Conservation (phyloP, 352 stramenopile species). For the Phytophthora niederhauseri region DNA sequence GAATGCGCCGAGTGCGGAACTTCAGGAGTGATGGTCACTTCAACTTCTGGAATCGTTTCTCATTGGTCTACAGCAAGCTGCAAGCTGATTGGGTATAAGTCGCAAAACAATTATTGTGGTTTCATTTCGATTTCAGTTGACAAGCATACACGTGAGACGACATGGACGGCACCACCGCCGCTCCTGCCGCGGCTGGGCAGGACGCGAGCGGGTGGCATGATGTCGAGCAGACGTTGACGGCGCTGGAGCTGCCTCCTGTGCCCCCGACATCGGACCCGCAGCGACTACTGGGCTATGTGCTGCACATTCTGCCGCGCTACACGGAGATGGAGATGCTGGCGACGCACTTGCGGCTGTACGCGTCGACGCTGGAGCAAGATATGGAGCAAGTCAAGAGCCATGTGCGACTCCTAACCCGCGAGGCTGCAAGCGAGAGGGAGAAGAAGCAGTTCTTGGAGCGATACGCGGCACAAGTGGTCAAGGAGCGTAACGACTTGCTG, state of each 20-base stretch:
- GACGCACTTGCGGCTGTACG: conserved; percentile 77
- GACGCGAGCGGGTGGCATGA: conserved; percentile 52
- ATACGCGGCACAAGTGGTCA: conserved; percentile 84
- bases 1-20: conserved; percentile 25
- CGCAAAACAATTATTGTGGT: neutral
- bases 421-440: conserved; percentile 60
- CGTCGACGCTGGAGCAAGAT: conserved; percentile 74
- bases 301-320: conserved; percentile 78
- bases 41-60: conserved; percentile 19
- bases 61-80: neutral
- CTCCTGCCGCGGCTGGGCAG: conserved; percentile 2
- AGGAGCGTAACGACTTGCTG: conserved; percentile 84
- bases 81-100: neutral
- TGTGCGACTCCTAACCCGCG: conserved; percentile 55
- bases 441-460: conserved; percentile 84
- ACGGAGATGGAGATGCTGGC: conserved; percentile 84
- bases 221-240: conserved; percentile 58
- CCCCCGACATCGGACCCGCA: conserved; percentile 77
- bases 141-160: too few relatives aligned
- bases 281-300: conserved; percentile 74
- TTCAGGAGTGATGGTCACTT: conserved; percentile 48
- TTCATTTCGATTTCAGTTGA: too few relatives aligned
- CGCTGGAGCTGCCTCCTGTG: conserved; percentile 62
- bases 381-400: conserved; percentile 76
- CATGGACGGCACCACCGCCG: conserved; percentile 20